phyloP scores from a whole-genome alignment of 257 asterid genomes.

The Solanum tarapatanum region DNA sequence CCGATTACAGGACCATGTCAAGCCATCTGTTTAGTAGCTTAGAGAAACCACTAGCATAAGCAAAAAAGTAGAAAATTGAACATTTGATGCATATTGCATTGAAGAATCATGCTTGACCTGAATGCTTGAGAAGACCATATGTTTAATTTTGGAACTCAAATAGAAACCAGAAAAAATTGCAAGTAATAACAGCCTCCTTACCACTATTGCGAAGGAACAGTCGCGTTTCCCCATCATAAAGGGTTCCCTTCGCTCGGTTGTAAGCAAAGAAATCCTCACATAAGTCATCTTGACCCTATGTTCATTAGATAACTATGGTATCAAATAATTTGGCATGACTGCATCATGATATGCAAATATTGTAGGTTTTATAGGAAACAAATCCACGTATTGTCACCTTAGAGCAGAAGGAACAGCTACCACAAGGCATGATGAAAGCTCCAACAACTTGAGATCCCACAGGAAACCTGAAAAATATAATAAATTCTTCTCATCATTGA shows the following conservation, averaged over 20 bases:
- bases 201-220: conserved; percentile 77
- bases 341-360: background rate
- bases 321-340: background rate
- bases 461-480: conserved; percentile 40
- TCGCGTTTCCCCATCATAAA: conserved; percentile 96
- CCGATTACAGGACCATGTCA: background rate
- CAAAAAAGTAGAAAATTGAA: background rate
- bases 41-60: background rate
- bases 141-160: background rate
- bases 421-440: conserved; percentile 99
- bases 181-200: conserved; percentile 11
- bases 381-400: conserved; percentile 30
- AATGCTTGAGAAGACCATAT: background rate
- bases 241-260: conserved; percentile 96
- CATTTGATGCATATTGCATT: background rate
- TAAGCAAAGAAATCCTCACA: conserved; percentile 87
- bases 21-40: background rate
- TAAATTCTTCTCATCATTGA: background rate
- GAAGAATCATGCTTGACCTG: background rate
- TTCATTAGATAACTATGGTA: conserved; percentile 14
- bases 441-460: conserved; percentile 86
- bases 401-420: conserved; percentile 86
- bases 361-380: background rate
- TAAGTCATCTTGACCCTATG: conserved; percentile 96
- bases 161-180: background rate